Evolutionary conservation across 768 basidiomycete species (phyloP), one percentile per base, ranked within the genome.

Genomic region (Naganishia onofrii): DNA sequence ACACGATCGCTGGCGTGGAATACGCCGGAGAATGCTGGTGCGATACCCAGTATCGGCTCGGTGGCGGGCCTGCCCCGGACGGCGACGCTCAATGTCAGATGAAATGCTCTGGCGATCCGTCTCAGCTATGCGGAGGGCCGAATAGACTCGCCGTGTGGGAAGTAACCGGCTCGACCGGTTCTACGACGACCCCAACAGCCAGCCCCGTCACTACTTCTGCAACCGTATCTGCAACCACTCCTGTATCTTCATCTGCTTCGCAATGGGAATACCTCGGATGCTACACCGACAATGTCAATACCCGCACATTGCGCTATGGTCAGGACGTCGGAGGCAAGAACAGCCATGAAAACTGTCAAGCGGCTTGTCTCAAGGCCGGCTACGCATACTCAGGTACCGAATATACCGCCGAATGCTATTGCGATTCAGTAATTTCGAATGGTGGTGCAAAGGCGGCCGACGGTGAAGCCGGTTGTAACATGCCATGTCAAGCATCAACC

Each of bases 401-500:
- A 21, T 66, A 66, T n/a, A 42, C 65, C 28, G 46, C 46, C 65
- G 65, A 66, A 29, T 66, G 65, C 21, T 66, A 5, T 80, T 92
- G 90, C 71, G 89, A 88, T 3, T 82, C 89, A 72, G 80, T 82
- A 15, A 78, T 91, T 32, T 82, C 87, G 19, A 83, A 85, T 36
- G 89, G 88, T 8, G 89, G 88, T 0, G 84, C 83, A 0, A 44
- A 73, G 12, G 85, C 84, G 0, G 69, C 81, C 13, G 46, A 66
- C 26, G 32, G 70, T 0, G 84, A 85, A 0, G 77, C 82, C 3
- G 83, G 84, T 38, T 92, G 91, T 75, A 85, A 85, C 77, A 89
- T 88, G 88, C 84, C 82, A 0, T 92, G 91, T 70, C 84, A 84
- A 23, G 90, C 89, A n/a, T n/a, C 19, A 87, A 86, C 3, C 48